Base-by-base conservation (phyloP, 331 rosid genomes). In the Rhamnella rubrinervis region DNA sequence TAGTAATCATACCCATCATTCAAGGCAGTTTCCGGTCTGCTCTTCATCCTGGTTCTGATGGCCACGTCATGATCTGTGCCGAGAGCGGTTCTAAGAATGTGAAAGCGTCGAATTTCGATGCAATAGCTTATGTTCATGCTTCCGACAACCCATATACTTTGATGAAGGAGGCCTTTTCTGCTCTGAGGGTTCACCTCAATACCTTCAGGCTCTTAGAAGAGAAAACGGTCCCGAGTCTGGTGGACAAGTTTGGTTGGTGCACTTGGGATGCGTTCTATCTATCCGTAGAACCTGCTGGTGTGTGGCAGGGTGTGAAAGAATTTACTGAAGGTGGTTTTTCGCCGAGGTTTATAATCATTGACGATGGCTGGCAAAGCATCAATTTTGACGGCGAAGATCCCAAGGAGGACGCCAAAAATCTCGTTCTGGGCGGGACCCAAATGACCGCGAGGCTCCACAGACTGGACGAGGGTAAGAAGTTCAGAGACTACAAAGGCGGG, bases 361-460 rank as follows among this genome's bases (percentile, higher is more conserved):
- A 88, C 25, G 96, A 93, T 79, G 98, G 98, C 1, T 90, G 97
- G 98, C 98, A 93, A 55, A 90, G 97, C 76, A 82, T 90, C 72
- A 88, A 78, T 72, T 55, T 83, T 1, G 97, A 92, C 44, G 86
- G 74, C 5, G 87, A 75, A 18, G 77, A 85, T 46, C 88, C 87
- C 0, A 77, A 78, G 38, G 79, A 81, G 61, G 98, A 90, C 9
- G 61, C 86, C 0, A 78, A 86, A 46, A 84, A 88, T 68, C 86
- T 90, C 35, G 82, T 88, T 66, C 77, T 86, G 0, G 89, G 97
- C 6, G 96, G 97, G 59, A 72, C 86, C 56, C 96, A 88, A 76
- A 93, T 93, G 97, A 85, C 75, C 12, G 85, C 85, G 0, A 90
- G 96, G 88, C 91, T 93, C 68, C 71, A 82, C 60, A 77, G 89